Base-by-base conservation (phyloP, 805 yeast genomes). In the Suhomyces canberraensis region DNA sequence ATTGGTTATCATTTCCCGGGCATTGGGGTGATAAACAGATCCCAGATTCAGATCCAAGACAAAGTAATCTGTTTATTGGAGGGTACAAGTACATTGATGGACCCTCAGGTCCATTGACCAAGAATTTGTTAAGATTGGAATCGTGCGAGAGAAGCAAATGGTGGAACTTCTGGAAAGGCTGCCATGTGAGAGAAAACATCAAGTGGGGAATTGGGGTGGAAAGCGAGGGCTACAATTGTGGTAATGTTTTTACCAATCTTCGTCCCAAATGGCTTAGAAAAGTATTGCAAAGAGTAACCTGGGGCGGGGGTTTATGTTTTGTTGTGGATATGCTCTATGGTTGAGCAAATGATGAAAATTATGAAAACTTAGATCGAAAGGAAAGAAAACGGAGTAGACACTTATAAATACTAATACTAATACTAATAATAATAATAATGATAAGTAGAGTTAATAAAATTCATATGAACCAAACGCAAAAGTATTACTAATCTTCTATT, bases 1-100 rank as follows among this genome's bases (percentile, higher is more conserved):
- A 78, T 42, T 91, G 98, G 98, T 71, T 93, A n/a, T 50, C 71
- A 1, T 91, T 70, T 51, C 54, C 63, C 9, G 98, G 98, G 0
- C 81, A 75, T 40, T 91, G 98, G 98, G 98, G 98, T 4, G 95
- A 91, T 59, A 73, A 73, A 41, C 77, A 81, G 51, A 64, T 91
- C 24, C 61, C 70, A 1, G 72, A 79, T 14, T 53, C 59, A 0
- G 98, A 93, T 56, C 78, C 83, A 7, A 71, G 98, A 43, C 98
- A 93, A 56, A 74, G 68, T 41, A 84, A 90, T 80, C 84, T 89
- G 44, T 81, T 93, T 2, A 88, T 86, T 54, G 72, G 70, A 1
- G 95, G 93, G 47, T 85, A 90, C 85, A 77, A 79, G 47, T 87
- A 84, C 56, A 89, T 93, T 34, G 90, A 85, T 51, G 98, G 98